Base-by-base conservation (phyloP, 1,284 basidiomycete genomes). In the Trametes pubescens region DNA sequence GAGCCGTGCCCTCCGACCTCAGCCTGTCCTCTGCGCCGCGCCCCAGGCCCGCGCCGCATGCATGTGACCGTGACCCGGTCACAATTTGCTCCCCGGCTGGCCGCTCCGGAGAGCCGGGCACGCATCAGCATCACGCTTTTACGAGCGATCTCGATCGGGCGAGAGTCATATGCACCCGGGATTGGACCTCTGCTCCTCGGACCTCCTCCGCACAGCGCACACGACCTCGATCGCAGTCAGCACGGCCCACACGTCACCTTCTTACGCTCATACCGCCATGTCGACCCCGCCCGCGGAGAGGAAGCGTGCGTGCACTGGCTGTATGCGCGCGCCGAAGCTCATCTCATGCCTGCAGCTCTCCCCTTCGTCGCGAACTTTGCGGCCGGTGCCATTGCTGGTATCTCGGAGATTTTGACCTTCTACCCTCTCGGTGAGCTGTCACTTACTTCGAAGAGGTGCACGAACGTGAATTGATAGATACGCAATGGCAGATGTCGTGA, bases 371-470 rank as follows among this genome's bases (percentile, higher is more conserved):
- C 74, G 46, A 77, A 76, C 67, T 77, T 77, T 59, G 72, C 74
- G 24, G 75, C 75, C 1, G 75, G 75, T 46, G 75, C 75, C 24
- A 75, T 77, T 34, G 75, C 75, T 18, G 75, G 75, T 32, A 71
- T 91, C 59, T 90, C 91, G 9, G 97, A 99, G 79, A 93, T 99
- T 61, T 82, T 98, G 70, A 95, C 88, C 10, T 95, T 98, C 72
- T 95, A 97, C 72, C 95, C 95, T 63, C 90, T 97, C 67, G 95
- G 93, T 95, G 74, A 75, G 91, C 74, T 48, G 11, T 37, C 51
- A 35, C 21, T n/a, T 5, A 11, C 9, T 34, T 16, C n/a, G 35
- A 22, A 10, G 21, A 35, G 13, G 22, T 55, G 10, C 47, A 44
- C n/a, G 21, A 64, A 40, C 16, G 49, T 38, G 3, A 22, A n/a